Evolutionary conservation across 768 basidiomycete species (phyloP), one percentile per base, ranked within the genome.

Genomic region (Suillus subluteus): DNA sequence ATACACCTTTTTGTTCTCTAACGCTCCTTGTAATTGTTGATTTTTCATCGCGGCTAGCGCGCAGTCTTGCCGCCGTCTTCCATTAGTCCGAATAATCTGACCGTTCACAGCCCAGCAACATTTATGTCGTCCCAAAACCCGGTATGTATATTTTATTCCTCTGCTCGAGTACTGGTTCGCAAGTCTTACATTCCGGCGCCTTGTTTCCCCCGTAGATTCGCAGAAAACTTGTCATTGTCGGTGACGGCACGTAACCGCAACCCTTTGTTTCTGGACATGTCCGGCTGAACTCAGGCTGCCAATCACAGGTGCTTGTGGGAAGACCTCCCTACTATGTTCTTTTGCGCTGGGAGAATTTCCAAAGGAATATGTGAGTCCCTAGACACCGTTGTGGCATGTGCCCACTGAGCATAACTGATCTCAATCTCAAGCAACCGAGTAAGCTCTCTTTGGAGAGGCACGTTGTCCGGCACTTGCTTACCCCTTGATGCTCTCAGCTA

Each of bases 311-410:
- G 97, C 97, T 68, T 98, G 96, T 74, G 97, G 98, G 73, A 99
- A 99, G 85, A 96, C 95, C 23, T 95, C 92, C 61, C 80, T 97
- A 56, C 79, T 97, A 41, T 94, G 91, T 75, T 95, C 95, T 13
- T 98, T 98, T 77, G 94, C 94, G 11, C 86, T 96, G 44, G 96
- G 95, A 68, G 93, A 96, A 79, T 98, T 98, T 73, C 96, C 95
- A 46, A 92, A 92, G 78, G 94, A 97, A 90, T 98, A 98, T 76
- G 94, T 95, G 78, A 75, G 92, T 87, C 62, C 58, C 68, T 58
- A 67, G 38, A 16, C 26, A 38, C 59, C 64, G 63, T 62, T 70
- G 61, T 56, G 64, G 7, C 26, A 32, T 66, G 9, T 37, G 54
- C 56, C 37, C 38, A 59, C 55, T 55, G 68, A 46, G 50, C 62